Evolutionary conservation across 352 stramenopile genomes (phyloP).

Genomic region (Phytophthora pisi): DNA sequence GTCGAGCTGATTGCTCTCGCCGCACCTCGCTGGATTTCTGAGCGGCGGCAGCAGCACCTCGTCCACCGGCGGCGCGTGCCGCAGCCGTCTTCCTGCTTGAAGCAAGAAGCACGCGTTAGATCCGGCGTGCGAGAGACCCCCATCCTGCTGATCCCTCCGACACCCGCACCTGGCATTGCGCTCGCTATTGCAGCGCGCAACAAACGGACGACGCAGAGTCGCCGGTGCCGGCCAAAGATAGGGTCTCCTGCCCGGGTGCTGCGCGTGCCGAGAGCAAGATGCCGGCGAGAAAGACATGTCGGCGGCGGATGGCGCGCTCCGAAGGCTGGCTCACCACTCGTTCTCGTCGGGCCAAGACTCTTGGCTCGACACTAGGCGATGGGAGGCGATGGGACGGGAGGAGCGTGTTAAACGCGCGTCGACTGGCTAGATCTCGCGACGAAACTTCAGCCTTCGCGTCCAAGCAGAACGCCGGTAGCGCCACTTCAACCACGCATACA

Average conservation of each 20-base stretch:
- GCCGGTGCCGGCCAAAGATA: conserved; percentile 27
- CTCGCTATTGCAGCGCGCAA: conserved; percentile 2
- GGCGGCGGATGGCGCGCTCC: neutral
- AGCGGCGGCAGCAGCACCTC: conserved; percentile 28
- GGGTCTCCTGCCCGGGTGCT: neutral
- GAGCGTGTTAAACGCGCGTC: neutral
- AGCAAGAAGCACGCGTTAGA: conserved; percentile 16
- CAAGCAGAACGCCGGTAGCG: conserved; percentile 1
- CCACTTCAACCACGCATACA: conserved; percentile 1
- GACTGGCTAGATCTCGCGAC: neutral
- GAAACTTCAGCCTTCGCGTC: neutral
- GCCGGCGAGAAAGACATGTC: conserved; percentile 27
- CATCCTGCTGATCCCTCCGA: conserved; percentile 26
- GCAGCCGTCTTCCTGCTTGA: conserved; percentile 4
- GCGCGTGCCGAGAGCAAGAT: neutral
- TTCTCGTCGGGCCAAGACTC: too few relatives aligned
- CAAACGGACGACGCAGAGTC: conserved; percentile 19
- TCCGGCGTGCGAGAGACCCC: conserved; percentile 1
- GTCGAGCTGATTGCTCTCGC: conserved; percentile 24
- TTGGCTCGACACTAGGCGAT: too few relatives aligned
- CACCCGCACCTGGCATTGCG: conserved; percentile 14
- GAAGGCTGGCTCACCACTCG: conserved; percentile 1
- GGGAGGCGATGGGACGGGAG: too few relatives aligned
- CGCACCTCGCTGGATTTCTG: conserved; percentile 12
- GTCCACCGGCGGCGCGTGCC: conserved; percentile 1